Percentiles rank a stretch among this genome's conserved stretches.
phyloP scores from a whole-genome alignment of 2,329 filamentous ascomycete genomes.

The Trichoderma breve region DNA sequence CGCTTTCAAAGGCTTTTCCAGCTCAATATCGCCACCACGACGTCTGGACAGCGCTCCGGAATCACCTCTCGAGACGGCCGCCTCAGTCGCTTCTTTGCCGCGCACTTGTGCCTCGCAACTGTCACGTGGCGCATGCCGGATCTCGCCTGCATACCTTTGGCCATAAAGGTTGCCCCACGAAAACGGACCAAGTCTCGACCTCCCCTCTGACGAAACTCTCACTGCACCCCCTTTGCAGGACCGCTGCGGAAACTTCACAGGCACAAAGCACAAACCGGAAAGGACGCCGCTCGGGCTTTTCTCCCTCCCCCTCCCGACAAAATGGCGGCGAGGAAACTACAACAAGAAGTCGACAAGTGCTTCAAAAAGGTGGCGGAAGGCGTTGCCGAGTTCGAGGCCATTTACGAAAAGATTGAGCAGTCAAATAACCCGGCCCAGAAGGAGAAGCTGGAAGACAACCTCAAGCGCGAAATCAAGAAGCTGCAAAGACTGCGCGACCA shows the following conservation, averaged over 20 bases:
- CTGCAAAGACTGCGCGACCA: conserved; percentile 94
- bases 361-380: conserved; percentile 98
- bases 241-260: not conserved
- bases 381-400: conserved; percentile 85
- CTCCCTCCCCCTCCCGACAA: conserved; percentile 32
- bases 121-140: conserved; percentile 6
- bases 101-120: not conserved
- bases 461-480: conserved; percentile 99
- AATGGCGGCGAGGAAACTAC: conserved; percentile 95
- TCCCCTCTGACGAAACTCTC: not conserved
- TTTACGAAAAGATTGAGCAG: conserved; percentile 96
- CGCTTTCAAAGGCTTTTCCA: not conserved
- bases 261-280: not conserved
- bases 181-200: conserved; percentile 11
- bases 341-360: conserved; percentile 98
- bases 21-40: conserved; percentile 1
- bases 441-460: conserved; percentile 95
- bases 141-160: conserved; percentile 11
- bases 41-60: not conserved
- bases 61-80: conserved; percentile 12
- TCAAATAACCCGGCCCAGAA: conserved; percentile 92
- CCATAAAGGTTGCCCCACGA: conserved; percentile 18
- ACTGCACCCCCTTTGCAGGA: not conserved
- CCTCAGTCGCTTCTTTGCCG: conserved; percentile 4
- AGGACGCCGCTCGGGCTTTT: conserved; percentile 11